A percentile compares a stretch with the other conserved stretches of the same genome.
Evolutionary conservation across 805 yeast genomes (phyloP).

Genomic region (Candida nitratophila): DNA sequence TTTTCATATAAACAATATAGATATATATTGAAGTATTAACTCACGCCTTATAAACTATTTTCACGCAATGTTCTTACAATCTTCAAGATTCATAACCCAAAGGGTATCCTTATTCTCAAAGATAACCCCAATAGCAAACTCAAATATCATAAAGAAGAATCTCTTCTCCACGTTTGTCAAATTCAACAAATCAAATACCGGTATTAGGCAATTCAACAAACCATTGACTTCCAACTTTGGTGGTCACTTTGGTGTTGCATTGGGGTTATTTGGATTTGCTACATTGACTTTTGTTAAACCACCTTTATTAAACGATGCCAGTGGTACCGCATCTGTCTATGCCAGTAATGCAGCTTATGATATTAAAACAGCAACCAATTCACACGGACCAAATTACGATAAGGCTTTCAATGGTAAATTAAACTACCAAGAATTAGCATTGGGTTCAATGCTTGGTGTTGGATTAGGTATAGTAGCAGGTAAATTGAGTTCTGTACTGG

Average conservation of each 20-base stretch:
- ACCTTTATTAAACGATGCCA: constrained; percentile 8
- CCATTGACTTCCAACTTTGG: background rate
- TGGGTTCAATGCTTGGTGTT: constrained; percentile 59
- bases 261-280: constrained; percentile 15
- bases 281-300: constrained; percentile 11
- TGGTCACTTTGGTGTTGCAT: background rate
- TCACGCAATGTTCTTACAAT: background rate
- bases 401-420: constrained; percentile 39
- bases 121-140: too few species aligned
- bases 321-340: background rate
- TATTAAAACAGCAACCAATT: background rate
- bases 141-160: too few species aligned
- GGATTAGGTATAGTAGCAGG: constrained; percentile 55
- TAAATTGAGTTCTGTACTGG: constrained; percentile 47
- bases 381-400: constrained; percentile 17
- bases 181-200: too few species aligned
- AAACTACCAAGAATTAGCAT: constrained; percentile 54
- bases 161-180: too few species aligned
- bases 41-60: too few species aligned
- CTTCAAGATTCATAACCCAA: background rate
- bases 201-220: too few species aligned
- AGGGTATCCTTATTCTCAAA: background rate
- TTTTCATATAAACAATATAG: too few species aligned
- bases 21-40: too few species aligned
- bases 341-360: background rate